A percentile compares a stretch with the other conserved stretches of the same genome.
phyloP scores from a whole-genome alignment of 192 early-diverging fungal genomes.

The Chytriomyces hyalinus region DNA sequence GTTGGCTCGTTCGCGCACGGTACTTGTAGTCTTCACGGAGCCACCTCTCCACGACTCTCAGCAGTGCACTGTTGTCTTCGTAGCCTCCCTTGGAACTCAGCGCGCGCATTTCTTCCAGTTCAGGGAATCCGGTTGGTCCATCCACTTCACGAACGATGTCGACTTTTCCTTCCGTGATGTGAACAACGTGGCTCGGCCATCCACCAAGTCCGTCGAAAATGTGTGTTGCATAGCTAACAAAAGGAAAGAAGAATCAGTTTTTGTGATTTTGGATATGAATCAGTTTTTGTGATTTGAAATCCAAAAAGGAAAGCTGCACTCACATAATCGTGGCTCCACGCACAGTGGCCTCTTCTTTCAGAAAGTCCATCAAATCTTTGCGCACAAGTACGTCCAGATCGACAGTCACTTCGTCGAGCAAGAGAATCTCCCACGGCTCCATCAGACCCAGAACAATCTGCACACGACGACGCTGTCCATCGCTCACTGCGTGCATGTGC shows the following conservation, averaged over 20 bases:
- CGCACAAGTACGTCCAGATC: conserved; percentile 83
- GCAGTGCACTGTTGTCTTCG: conserved; percentile 60
- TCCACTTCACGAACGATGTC: conserved; percentile 50
- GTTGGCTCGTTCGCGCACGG: conserved; percentile 18
- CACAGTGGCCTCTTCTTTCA: conserved; percentile 67
- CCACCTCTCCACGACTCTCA: conserved; percentile 69
- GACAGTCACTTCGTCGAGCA: conserved; percentile 82
- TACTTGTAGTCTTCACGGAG: conserved; percentile 62
- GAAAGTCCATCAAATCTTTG: conserved; percentile 65
- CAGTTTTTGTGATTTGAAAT: background rate
- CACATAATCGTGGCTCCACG: conserved; percentile 67
- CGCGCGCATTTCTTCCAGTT: conserved; percentile 54
- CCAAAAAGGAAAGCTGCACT: background rate
- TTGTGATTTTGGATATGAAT: background rate
- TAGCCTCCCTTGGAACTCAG: background rate
- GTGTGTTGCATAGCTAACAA: conserved; percentile 70
- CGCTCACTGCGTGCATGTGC: conserved; percentile 62
- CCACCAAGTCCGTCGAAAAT: conserved; percentile 80
- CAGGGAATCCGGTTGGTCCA: conserved; percentile 51
- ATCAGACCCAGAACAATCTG: conserved; percentile 79
- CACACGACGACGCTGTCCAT: conserved; percentile 71
- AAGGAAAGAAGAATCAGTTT: background rate
- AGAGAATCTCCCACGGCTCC: conserved; percentile 68
- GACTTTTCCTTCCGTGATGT: conserved; percentile 64
- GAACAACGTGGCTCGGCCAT: conserved; percentile 77